These are phyloP conservation scores for Erythrobasidium yunnanense DNA, from an alignment of 768 basidiomycete species.

Conservation along the genomic window DNA sequence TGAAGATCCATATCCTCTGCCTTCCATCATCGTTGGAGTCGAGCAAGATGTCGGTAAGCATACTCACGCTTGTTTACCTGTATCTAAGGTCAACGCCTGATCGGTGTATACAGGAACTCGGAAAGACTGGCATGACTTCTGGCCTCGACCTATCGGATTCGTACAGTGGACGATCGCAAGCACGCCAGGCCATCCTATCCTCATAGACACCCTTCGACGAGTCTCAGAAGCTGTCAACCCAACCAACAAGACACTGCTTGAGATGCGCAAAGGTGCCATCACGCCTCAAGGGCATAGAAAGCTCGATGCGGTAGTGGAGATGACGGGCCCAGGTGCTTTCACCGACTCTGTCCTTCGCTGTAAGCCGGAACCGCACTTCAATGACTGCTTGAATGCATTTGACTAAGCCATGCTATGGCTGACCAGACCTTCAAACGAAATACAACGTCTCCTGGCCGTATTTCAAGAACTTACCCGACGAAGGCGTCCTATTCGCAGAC, in stretches of 20 bases:
- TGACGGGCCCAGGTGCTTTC: constrained; percentile 43
- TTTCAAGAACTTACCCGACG: constrained; percentile 37
- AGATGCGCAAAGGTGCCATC: background rate
- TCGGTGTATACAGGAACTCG: too few relatives aligned
- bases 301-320: constrained; percentile 42
- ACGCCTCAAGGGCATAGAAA: background rate
- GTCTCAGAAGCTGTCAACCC: constrained; percentile 39
- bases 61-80: too few relatives aligned
- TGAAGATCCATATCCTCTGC: constrained; percentile 30
- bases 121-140: constrained; percentile 45
- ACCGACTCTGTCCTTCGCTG: constrained; percentile 42
- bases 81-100: too few relatives aligned
- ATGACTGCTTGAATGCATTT: constrained; percentile 29
- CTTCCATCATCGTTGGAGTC: constrained; percentile 44
- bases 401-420: background rate
- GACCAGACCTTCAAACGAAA: constrained; percentile 36
- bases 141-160: constrained; percentile 44
- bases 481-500: constrained; percentile 5
- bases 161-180: constrained; percentile 47
- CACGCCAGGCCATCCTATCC: constrained; percentile 44
- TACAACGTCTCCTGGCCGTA: constrained; percentile 43
- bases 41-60: constrained; percentile 49
- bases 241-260: constrained; percentile 4
- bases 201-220: constrained; percentile 43
- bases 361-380: background rate